Conservation (phyloP, 495 filamentous ascomycete species). For the Massariosphaeria phaeospora region DNA sequence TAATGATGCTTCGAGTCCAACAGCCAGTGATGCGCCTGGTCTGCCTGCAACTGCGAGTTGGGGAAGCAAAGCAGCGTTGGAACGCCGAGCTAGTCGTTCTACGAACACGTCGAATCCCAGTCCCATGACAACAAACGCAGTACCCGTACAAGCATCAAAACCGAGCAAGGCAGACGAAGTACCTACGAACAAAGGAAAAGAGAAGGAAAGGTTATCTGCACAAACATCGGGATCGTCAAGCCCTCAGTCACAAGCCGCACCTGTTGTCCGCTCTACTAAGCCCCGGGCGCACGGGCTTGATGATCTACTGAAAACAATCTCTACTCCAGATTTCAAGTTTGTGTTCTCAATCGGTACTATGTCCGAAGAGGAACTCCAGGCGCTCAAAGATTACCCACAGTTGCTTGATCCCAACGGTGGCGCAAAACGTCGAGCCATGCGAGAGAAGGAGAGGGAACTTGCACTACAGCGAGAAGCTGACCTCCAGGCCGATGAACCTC, state of each 20-base stretch:
- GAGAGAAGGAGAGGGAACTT: conserved; percentile 52
- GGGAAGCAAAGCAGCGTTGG: conserved; percentile 73
- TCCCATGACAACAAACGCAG: conserved; percentile 61
- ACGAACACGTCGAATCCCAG: conserved; percentile 77
- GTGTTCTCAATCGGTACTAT: conserved; percentile 52
- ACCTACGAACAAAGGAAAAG: conserved; percentile 8
- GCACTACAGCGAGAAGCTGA: conserved; percentile 56
- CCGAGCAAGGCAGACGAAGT: conserved; percentile 21
- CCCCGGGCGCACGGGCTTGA: conserved; percentile 33
- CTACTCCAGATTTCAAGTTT: conserved; percentile 57
- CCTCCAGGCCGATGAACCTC: conserved; percentile 50
- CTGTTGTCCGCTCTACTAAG: conserved; percentile 11
- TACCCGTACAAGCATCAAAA: conserved; percentile 28
- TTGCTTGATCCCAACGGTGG: conserved; percentile 77
- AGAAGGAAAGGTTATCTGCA: conserved; percentile 12
- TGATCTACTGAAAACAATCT: conserved; percentile 49
- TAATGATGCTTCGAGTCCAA: conserved; percentile 64
- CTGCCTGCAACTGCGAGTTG: conserved; percentile 90
- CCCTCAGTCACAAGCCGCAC: conserved; percentile 27
- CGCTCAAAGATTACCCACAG: conserved; percentile 62
- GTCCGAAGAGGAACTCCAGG: conserved; percentile 50
- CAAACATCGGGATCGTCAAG: conserved; percentile 12
- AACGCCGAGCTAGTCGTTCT: conserved; percentile 67
- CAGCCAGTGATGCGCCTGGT: conserved; percentile 67
- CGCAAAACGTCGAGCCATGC: conserved; percentile 64